phyloP scores from a whole-genome alignment of 371 early-diverging fungal species.

The Syncephalastrum contaminatum region DNA sequence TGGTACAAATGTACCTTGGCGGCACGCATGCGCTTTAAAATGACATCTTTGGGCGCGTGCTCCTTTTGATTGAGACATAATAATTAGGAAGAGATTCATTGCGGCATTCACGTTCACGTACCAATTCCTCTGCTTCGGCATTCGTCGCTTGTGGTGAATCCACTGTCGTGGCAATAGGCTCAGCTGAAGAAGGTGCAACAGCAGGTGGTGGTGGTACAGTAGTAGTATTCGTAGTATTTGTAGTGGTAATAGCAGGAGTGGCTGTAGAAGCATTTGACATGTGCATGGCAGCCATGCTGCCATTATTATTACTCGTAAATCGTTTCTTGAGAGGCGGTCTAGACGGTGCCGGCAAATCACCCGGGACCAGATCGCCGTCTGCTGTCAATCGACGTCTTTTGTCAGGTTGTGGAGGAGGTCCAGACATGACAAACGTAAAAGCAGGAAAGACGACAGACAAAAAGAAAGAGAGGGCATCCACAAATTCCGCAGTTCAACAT shows the following conservation, averaged over 20 bases:
- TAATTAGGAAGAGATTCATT: neutral
- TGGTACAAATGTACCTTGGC: constrained; percentile 19
- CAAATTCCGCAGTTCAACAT: too few relatives aligned
- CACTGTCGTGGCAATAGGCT: too few relatives aligned
- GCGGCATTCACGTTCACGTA: constrained; percentile 1
- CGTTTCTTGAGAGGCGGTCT: constrained; percentile 26
- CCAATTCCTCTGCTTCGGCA: constrained; percentile 5
- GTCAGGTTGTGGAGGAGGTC: too few relatives aligned
- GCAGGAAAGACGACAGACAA: too few relatives aligned
- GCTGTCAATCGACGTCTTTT: too few relatives aligned
- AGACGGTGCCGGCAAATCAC: constrained; percentile 8
- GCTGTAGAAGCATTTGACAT: neutral
- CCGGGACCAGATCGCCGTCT: too few relatives aligned
- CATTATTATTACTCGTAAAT: constrained; percentile 19
- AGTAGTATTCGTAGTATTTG: neutral
- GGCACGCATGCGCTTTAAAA: constrained; percentile 15
- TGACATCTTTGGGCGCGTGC: constrained; percentile 9
- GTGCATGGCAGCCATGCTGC: neutral
- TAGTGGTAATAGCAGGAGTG: neutral
- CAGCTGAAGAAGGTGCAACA: neutral
- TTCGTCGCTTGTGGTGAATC: neutral
- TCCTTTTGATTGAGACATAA: constrained; percentile 6
- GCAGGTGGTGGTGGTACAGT: constrained; percentile 1
- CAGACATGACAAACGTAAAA: too few relatives aligned
- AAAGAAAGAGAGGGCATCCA: too few relatives aligned